Percentiles rank a stretch among this genome's conserved stretches.
phyloP scores from a whole-genome alignment of 169 alveolate genomes.

The Plasmodium chabaudi region DNA sequence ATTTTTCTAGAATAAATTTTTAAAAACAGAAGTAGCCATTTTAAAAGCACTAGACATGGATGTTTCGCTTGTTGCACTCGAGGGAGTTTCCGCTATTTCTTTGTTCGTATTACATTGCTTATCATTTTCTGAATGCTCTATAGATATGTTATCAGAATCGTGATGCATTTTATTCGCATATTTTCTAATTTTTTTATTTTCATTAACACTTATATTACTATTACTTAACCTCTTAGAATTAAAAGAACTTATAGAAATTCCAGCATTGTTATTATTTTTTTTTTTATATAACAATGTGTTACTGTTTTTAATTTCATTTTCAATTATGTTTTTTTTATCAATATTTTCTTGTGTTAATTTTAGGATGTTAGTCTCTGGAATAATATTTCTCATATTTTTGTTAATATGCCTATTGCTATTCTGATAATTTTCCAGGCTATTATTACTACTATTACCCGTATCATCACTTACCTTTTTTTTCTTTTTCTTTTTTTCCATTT shows the following conservation, averaged over 20 bases:
- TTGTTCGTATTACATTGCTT: slow-evolving; percentile 32
- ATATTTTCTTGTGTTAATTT: slow-evolving; percentile 62
- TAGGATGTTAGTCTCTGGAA: slow-evolving; percentile 31
- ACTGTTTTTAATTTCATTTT: slow-evolving; percentile 24
- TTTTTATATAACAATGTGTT: slow-evolving; percentile 23
- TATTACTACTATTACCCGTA: slow-evolving; percentile 7
- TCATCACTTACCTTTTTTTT: not conserved
- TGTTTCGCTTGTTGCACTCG: slow-evolving; percentile 73
- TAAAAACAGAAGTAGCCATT: slow-evolving; percentile 76
- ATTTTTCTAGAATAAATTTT: slow-evolving; percentile 65
- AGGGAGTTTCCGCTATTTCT: slow-evolving; percentile 51
- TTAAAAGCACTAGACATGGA: slow-evolving; percentile 74
- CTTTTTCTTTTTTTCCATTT: slow-evolving; percentile 24
- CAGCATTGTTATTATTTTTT: slow-evolving; percentile 13
- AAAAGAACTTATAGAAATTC: slow-evolving; percentile 34
- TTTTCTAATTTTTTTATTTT: slow-evolving; percentile 70
- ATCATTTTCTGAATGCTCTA: slow-evolving; percentile 44
- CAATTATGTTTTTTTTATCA: slow-evolving; percentile 52
- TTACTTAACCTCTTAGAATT: slow-evolving; percentile 64
- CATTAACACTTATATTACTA: slow-evolving; percentile 51
- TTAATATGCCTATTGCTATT: slow-evolving; percentile 4
- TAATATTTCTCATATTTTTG: slow-evolving; percentile 11
- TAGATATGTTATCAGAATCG: slow-evolving; percentile 50
- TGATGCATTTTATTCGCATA: slow-evolving; percentile 40
- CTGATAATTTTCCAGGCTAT: not conserved